Evolutionary conservation across 2,329 filamentous ascomycete genomes (phyloP).

Genomic region (Sarocladium brachiariae): DNA sequence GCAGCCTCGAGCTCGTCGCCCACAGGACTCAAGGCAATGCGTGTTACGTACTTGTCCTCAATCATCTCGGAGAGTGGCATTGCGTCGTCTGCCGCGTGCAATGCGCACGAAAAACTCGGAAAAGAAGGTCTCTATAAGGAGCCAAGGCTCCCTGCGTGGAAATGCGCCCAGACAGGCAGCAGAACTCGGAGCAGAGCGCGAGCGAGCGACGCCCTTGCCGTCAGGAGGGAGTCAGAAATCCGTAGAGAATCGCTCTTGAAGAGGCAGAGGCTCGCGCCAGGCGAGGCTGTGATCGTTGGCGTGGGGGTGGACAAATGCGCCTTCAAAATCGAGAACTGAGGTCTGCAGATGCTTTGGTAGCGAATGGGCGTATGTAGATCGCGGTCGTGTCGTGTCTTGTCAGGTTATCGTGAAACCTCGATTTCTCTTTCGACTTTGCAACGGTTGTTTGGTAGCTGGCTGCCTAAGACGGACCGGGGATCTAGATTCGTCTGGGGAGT

Average conservation of each 20-base stretch:
- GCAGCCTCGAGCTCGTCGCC: no score
- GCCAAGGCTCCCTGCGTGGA: background rate
- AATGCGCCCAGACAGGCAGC: background rate
- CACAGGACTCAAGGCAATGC: background rate
- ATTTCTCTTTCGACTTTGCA: background rate
- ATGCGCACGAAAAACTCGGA: background rate
- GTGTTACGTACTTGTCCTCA: constrained; percentile 31
- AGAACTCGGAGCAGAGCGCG: background rate
- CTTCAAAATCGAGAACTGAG: background rate
- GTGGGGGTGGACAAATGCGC: background rate
- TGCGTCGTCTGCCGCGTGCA: background rate
- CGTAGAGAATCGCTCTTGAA: background rate
- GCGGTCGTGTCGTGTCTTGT: background rate
- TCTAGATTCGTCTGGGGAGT: background rate
- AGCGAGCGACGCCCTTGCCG: background rate
- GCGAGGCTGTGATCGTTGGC: constrained; percentile 12
- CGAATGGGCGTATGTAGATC: constrained; percentile 2
- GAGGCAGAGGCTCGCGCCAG: constrained; percentile 17
- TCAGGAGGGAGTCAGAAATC: background rate
- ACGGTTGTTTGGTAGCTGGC: background rate
- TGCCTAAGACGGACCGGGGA: background rate
- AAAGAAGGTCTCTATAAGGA: background rate
- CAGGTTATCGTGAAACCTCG: background rate
- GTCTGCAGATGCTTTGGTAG: background rate
- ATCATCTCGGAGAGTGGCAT: constrained; percentile 20